Percentiles rank a stretch among this genome's conserved stretches.
Evolutionary conservation across 192 early-diverging fungal species (phyloP).

Genomic region (Irineochytrium annulatum): DNA sequence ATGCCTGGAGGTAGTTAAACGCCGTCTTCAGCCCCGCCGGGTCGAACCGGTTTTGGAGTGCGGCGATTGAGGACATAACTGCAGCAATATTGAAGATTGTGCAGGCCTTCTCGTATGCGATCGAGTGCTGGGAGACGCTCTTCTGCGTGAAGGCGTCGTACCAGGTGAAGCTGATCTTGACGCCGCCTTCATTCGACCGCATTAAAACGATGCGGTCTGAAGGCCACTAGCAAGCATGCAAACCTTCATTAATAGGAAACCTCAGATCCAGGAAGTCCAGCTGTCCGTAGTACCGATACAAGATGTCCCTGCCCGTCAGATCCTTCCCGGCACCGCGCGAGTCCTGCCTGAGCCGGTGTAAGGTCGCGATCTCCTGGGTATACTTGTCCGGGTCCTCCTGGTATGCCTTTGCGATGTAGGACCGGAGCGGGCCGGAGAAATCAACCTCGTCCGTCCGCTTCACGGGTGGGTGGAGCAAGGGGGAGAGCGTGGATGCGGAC

Average conservation of each 20-base stretch:
- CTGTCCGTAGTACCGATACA: constrained; percentile 96
- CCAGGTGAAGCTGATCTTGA: constrained; percentile 91
- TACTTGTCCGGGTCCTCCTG: constrained; percentile 94
- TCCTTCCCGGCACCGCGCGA: constrained; percentile 93
- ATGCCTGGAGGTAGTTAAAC: constrained; percentile 87
- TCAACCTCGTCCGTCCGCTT: constrained; percentile 91
- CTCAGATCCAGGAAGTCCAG: constrained; percentile 89
- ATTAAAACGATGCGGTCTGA: no score
- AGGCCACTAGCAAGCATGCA: no score
- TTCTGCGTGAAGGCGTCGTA: constrained; percentile 81
- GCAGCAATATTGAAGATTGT: constrained; percentile 93
- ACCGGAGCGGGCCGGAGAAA: constrained; percentile 78
- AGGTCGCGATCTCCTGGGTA: constrained; percentile 70
- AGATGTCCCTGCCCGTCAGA: constrained; percentile 84
- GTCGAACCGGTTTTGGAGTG: constrained; percentile 70
- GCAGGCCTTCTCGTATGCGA: constrained; percentile 97
- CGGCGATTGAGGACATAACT: constrained; percentile 63
- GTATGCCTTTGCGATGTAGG: constrained; percentile 78
- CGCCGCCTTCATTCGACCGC: no score
- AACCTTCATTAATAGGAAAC: constrained; percentile 91
- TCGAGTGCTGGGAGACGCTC: constrained; percentile 78
- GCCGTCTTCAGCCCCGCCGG: constrained; percentile 72
- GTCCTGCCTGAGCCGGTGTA: constrained; percentile 92
- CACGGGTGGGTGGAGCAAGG: constrained; percentile 50
- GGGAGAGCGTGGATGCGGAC: constrained; percentile 12